A percentile compares a stretch with the other conserved stretches of the same genome.
Evolutionary conservation across 176 grass and related monocot species (phyloP).

Genomic region (Poa pratensis): DNA sequence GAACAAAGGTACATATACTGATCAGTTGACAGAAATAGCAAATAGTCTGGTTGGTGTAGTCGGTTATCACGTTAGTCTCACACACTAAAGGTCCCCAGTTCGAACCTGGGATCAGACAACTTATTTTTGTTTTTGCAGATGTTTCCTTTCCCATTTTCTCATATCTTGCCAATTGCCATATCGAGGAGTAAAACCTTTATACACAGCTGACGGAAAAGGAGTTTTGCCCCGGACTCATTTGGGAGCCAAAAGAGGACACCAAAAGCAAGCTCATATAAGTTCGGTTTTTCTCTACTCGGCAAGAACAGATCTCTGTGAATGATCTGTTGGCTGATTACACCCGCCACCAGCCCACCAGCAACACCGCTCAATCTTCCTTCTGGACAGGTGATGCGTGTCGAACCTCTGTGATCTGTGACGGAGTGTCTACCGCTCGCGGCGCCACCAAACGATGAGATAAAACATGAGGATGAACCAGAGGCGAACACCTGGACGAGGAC

Average conservation of each 20-base stretch:
- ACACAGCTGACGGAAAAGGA: neutral
- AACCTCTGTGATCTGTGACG: neutral
- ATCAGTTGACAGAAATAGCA: too few species aligned
- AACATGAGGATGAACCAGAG: neutral
- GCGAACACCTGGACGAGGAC: slow-evolving; percentile 19
- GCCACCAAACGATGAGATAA: neutral
- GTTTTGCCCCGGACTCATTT: neutral
- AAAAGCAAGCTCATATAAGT: neutral
- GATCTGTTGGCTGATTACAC: neutral
- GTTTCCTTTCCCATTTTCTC: too few species aligned
- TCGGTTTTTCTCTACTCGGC: neutral
- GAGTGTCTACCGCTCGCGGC: neutral
- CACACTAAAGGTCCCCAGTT: slow-evolving; percentile 89
- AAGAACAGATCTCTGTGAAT: neutral
- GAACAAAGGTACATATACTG: too few species aligned
- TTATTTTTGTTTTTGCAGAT: neutral
- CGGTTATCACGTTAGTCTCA: slow-evolving; percentile 95
- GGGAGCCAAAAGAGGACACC: neutral
- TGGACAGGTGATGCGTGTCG: neutral
- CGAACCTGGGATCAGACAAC: slow-evolving; percentile 55
- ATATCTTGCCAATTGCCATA: neutral
- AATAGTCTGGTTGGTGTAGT: slow-evolving; percentile 60
- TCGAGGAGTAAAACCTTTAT: neutral
- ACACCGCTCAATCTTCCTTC: neutral
- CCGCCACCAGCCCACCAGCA: neutral